Evolutionary conservation across 176 grass and related monocot species (phyloP).

Genomic region (Oryza rufipogon): DNA sequence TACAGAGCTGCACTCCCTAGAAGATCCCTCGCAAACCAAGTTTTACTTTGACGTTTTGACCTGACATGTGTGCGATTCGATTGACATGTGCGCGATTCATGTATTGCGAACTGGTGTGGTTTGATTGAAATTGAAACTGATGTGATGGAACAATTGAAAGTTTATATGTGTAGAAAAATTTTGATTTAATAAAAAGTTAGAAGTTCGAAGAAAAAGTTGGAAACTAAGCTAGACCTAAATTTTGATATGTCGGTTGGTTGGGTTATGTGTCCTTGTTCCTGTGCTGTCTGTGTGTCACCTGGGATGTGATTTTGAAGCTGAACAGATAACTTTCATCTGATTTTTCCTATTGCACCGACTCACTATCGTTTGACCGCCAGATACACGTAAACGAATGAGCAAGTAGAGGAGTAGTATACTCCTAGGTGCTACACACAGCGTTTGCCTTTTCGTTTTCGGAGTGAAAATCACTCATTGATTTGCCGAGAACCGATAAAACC

Average conservation of each 20-base stretch:
- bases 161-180: too few relatives aligned
- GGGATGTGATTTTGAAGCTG: background rate
- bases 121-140: too few relatives aligned
- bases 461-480: too few relatives aligned
- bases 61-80: background rate
- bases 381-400: background rate
- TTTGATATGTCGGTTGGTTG: background rate
- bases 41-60: slow-evolving; percentile 21
- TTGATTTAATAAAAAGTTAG: too few relatives aligned
- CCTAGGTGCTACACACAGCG: too few relatives aligned
- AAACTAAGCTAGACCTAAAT: too few relatives aligned
- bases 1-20: background rate
- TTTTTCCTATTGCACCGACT: background rate
- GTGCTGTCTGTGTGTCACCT: background rate
- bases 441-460: too few relatives aligned
- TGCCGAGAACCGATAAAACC: too few relatives aligned
- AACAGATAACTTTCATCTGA: background rate
- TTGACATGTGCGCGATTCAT: background rate
- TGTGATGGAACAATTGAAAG: too few relatives aligned
- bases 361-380: background rate
- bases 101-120: too few relatives aligned
- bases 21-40: slow-evolving; percentile 18
- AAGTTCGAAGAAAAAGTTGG: too few relatives aligned
- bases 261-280: background rate
- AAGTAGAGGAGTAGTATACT: too few relatives aligned